phyloP scores from a whole-genome alignment of 2,329 filamentous ascomycete species.

The Scytalidium lignicola region DNA sequence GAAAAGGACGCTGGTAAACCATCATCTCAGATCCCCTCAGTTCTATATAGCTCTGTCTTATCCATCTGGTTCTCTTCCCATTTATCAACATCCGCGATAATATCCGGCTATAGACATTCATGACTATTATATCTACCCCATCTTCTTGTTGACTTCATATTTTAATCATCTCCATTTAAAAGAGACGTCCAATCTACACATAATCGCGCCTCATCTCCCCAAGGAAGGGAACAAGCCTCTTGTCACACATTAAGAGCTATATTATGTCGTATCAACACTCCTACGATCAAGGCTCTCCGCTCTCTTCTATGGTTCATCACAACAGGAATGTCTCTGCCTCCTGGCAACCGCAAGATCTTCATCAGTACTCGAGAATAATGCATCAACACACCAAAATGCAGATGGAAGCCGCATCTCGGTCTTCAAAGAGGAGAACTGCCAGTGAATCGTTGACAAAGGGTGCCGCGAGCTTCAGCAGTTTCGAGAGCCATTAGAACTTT shows the following conservation, averaged over 20 bases:
- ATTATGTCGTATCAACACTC: background rate
- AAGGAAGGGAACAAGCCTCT: background rate
- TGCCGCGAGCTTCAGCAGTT: background rate
- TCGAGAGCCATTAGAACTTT: background rate
- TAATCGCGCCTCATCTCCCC: no score
- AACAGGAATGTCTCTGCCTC: background rate
- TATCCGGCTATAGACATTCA: no score
- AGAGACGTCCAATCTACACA: no score
- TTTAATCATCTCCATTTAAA: no score
- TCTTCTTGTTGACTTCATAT: no score
- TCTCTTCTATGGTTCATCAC: background rate
- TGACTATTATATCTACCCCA: no score
- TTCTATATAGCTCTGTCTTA: background rate
- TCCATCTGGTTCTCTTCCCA: background rate
- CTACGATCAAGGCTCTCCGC: background rate
- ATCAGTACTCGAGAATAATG: constrained; percentile 53
- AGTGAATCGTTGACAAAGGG: constrained; percentile 4
- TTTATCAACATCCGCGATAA: no score
- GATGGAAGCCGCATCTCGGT: constrained; percentile 52
- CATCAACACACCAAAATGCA: constrained; percentile 61
- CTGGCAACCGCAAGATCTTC: background rate
- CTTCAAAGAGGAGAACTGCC: constrained; percentile 28
- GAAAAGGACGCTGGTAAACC: background rate
- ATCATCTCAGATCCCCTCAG: background rate
- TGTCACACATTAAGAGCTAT: background rate